Conservation (phyloP, 306 rosid genomes). For the Sphenostylis stenocarpa region DNA sequence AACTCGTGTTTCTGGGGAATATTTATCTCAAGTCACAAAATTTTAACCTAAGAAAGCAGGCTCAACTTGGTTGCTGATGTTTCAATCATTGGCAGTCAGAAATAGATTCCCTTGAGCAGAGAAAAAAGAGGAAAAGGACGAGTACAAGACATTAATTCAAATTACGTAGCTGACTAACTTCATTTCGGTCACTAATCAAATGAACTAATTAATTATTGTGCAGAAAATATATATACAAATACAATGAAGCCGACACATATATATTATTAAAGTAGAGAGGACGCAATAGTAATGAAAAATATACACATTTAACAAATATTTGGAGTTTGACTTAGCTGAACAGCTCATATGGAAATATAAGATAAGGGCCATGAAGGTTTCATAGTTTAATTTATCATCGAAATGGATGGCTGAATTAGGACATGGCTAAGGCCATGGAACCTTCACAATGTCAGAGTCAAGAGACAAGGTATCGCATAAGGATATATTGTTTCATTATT, state of each 20-base stretch:
- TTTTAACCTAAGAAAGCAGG: slow-evolving; percentile 11
- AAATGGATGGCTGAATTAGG: slow-evolving; percentile 59
- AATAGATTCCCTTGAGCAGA: slow-evolving; percentile 40
- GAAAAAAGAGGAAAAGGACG: slow-evolving; percentile 18
- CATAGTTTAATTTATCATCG: slow-evolving; percentile 25
- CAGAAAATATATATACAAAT: slow-evolving; percentile 29
- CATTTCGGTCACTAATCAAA: slow-evolving; percentile 27
- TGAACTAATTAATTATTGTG: background rate
- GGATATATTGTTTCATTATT: slow-evolving; percentile 21
- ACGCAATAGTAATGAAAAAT: slow-evolving; percentile 29
- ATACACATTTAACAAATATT: slow-evolving; percentile 33
- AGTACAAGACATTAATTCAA: slow-evolving; percentile 24
- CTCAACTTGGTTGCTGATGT: slow-evolving; percentile 6
- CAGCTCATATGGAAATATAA: slow-evolving; percentile 61
- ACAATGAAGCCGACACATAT: slow-evolving; percentile 61
- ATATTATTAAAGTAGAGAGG: slow-evolving; percentile 38
- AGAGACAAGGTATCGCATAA: slow-evolving; percentile 52
- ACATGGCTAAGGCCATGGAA: slow-evolving; percentile 58
- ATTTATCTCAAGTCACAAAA: background rate
- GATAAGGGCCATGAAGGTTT: slow-evolving; percentile 46
- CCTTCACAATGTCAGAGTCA: slow-evolving; percentile 58
- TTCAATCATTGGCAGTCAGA: slow-evolving; percentile 59
- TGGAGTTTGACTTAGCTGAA: slow-evolving; percentile 62
- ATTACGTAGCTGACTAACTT: slow-evolving; percentile 29
- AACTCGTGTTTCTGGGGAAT: background rate